Evolutionary conservation across 1,284 basidiomycete species (phyloP).

Genomic region (Fomitopsis palustris): DNA sequence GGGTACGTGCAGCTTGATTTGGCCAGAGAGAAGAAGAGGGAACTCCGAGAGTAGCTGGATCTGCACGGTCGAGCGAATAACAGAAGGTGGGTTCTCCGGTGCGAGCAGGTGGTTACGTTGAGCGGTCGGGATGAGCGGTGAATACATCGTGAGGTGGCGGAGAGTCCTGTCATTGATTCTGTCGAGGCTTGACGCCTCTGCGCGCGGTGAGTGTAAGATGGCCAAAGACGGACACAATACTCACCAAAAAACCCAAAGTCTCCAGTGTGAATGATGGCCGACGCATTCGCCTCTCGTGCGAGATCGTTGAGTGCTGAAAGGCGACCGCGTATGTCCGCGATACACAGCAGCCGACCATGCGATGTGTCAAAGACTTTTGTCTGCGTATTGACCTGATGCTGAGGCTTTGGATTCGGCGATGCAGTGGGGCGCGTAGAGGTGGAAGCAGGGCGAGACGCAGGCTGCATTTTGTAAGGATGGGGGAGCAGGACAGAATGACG

Average conservation of each 20-base stretch:
- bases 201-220: constrained; percentile 6
- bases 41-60: constrained; percentile 89
- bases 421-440: constrained; percentile 52
- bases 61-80: constrained; percentile 63
- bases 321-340: constrained; percentile 93
- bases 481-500: constrained; percentile 2
- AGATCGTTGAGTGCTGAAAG: constrained; percentile 88
- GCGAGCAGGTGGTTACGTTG: constrained; percentile 81
- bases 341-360: constrained; percentile 90
- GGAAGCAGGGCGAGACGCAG: constrained; percentile 51
- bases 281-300: constrained; percentile 85
- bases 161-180: constrained; percentile 94
- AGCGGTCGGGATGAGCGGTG: constrained; percentile 85
- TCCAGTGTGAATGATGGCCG: constrained; percentile 96
- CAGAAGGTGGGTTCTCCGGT: constrained; percentile 55
- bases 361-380: constrained; percentile 70
- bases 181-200: constrained; percentile 79
- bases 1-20: constrained; percentile 85
- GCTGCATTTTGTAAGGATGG: constrained; percentile 29
- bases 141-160: constrained; percentile 95
- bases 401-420: constrained; percentile 51
- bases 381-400: constrained; percentile 65
- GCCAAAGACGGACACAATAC: constrained; percentile 20
- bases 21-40: constrained; percentile 85
- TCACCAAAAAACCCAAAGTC: constrained; percentile 98